These are phyloP conservation scores for Acanthamoeba sp. DNA, from an alignment of 208 protist genomes.

Conservation along the genomic window DNA sequence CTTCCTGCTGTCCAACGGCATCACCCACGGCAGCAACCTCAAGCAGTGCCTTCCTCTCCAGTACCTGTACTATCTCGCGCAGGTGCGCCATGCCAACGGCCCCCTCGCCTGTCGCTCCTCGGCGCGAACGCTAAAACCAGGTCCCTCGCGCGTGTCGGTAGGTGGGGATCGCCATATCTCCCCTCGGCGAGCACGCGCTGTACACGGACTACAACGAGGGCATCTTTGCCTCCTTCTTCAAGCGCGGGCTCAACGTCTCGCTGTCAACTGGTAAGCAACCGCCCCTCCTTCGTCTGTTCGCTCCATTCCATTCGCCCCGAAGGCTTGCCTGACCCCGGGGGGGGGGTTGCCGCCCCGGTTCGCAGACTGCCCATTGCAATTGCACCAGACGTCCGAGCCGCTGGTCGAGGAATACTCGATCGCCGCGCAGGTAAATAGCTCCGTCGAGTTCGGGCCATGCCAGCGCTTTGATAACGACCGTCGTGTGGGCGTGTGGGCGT, in stretches of 20 bases:
- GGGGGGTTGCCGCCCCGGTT: background rate
- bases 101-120: background rate
- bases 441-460: background rate
- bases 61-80: constrained; percentile 94
- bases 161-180: constrained; percentile 98
- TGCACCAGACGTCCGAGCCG: constrained; percentile 98
- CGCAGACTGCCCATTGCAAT: constrained; percentile 95
- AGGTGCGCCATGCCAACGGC: background rate
- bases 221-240: constrained; percentile 97
- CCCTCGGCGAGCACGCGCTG: constrained; percentile 98
- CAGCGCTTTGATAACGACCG: too few species aligned
- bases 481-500: background rate
- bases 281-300: too few species aligned
- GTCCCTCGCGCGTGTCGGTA: constrained; percentile 85
- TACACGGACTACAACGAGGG: constrained; percentile 97
- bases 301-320: too few species aligned
- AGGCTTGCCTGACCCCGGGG: too few species aligned
- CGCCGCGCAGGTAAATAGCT: constrained; percentile 93
- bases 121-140: background rate
- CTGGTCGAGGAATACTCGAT: constrained; percentile 99
- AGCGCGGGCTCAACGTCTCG: constrained; percentile 97
- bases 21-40: constrained; percentile 98
- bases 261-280: constrained; percentile 93
- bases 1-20: constrained; percentile 96
- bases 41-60: constrained; percentile 96